Conservation (phyloP, 768 basidiomycete species). For the Lactarius trivialis region DNA sequence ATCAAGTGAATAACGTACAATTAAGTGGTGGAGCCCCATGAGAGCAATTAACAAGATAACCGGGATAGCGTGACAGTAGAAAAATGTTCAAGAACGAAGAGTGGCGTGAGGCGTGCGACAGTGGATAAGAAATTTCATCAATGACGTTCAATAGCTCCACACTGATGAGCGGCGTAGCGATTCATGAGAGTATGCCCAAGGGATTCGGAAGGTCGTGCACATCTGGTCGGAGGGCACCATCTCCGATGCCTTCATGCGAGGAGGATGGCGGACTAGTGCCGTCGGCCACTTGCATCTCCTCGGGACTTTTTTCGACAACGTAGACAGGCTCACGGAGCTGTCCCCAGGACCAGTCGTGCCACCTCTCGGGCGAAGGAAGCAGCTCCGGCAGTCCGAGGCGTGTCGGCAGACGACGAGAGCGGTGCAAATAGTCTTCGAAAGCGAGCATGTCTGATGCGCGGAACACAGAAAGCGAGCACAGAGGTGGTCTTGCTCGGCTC, state of each 20-base stretch:
- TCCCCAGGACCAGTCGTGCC: slow-evolving; percentile 24
- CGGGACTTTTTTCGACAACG: slow-evolving; percentile 13
- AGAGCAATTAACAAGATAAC: slow-evolving; percentile 5
- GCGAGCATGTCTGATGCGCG: slow-evolving; percentile 19
- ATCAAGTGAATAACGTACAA: slow-evolving; percentile 6
- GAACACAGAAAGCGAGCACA: slow-evolving; percentile 19
- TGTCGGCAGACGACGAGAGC: slow-evolving; percentile 22
- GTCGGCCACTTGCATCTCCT: not conserved
- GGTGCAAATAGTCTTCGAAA: slow-evolving; percentile 23
- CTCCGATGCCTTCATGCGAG: not conserved
- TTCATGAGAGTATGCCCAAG: not conserved
- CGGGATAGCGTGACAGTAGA: slow-evolving; percentile 1
- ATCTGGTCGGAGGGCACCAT: slow-evolving; percentile 1
- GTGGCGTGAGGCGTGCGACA: not conserved
- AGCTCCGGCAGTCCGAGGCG: slow-evolving; percentile 20
- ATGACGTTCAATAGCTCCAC: not conserved
- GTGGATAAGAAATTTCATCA: no score
- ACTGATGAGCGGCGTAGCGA: not conserved
- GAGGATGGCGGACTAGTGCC: slow-evolving; percentile 5
- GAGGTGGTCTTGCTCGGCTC: slow-evolving; percentile 1
- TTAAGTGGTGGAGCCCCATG: not conserved
- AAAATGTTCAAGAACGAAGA: not conserved
- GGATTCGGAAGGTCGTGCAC: not conserved
- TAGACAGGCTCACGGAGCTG: slow-evolving; percentile 22
- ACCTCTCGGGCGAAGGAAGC: slow-evolving; percentile 14